Evolutionary conservation across 2,329 filamentous ascomycete genomes (phyloP).

Genomic region (Colletotrichum ledebouriae): DNA sequence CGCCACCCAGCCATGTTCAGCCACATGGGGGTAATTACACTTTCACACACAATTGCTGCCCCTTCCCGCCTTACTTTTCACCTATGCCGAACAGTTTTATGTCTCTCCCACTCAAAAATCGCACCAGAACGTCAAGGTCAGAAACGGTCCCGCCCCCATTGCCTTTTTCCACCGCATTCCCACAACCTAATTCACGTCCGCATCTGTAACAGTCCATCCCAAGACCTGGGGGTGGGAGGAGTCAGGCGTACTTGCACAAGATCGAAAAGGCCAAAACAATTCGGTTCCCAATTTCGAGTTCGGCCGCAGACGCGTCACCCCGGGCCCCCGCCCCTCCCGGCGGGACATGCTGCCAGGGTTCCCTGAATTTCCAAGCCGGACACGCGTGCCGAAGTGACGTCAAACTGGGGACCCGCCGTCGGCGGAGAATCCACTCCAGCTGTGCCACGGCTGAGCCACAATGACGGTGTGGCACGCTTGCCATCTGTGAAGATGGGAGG

Average conservation of each 20-base stretch:
- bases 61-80: constrained; percentile 1
- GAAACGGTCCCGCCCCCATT: background rate
- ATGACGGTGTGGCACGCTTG: constrained; percentile 5
- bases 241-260: no score
- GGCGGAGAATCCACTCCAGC: background rate
- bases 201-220: background rate
- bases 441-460: constrained; percentile 19
- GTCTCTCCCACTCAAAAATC: constrained; percentile 17
- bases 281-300: no score
- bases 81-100: background rate
- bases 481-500: background rate
- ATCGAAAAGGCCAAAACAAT: no score
- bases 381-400: constrained; percentile 33
- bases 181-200: constrained; percentile 17
- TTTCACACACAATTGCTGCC: background rate
- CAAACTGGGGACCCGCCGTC: background rate
- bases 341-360: no score
- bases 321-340: no score
- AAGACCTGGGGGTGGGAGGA: background rate
- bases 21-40: no score
- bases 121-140: background rate
- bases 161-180: background rate
- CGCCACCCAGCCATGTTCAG: background rate
- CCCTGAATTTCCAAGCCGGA: constrained; percentile 18
- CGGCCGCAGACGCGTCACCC: no score